These are phyloP conservation scores for Magnaporthales sp. DNA, from an alignment of 2,329 filamentous ascomycete genomes.

Conservation along the genomic window DNA sequence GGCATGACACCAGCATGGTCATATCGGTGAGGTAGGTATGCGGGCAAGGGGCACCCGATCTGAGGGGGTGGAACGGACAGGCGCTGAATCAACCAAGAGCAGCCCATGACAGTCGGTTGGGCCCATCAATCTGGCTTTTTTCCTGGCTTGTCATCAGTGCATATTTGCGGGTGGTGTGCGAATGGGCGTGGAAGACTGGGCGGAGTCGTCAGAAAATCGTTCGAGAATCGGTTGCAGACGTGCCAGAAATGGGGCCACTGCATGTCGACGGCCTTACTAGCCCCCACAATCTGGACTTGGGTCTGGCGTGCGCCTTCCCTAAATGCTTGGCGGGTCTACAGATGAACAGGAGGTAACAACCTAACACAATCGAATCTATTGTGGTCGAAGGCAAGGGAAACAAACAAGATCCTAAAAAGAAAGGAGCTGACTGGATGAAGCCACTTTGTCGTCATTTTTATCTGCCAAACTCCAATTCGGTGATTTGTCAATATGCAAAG, in stretches of 20 bases:
- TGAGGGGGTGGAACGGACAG: not conserved
- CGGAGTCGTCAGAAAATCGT: conserved; percentile 20
- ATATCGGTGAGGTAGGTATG: not conserved
- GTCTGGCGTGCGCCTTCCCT: not conserved
- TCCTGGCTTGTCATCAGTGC: conserved; percentile 22
- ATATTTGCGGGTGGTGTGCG: not conserved
- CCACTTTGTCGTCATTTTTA: not conserved
- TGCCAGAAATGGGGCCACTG: conserved; percentile 21
- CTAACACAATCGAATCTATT: not conserved
- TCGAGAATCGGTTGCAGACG: conserved; percentile 17
- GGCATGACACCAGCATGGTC: conserved; percentile 10
- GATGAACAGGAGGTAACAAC: not conserved
- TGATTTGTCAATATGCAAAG: not conserved
- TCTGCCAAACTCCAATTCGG: not conserved
- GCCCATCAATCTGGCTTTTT: not conserved
- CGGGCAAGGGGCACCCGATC: not conserved
- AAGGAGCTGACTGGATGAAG: not conserved
- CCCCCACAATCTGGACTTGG: not conserved
- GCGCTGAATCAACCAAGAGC: not conserved
- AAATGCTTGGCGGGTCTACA: not conserved
- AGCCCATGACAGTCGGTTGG: not conserved
- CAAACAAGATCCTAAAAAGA: not conserved
- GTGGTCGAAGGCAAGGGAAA: not conserved
- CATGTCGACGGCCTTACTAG: conserved; percentile 8
- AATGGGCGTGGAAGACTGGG: conserved; percentile 6